Conservation (phyloP, 2,329 filamentous ascomycete species). For the Neodidymelliopsis sp. region DNA sequence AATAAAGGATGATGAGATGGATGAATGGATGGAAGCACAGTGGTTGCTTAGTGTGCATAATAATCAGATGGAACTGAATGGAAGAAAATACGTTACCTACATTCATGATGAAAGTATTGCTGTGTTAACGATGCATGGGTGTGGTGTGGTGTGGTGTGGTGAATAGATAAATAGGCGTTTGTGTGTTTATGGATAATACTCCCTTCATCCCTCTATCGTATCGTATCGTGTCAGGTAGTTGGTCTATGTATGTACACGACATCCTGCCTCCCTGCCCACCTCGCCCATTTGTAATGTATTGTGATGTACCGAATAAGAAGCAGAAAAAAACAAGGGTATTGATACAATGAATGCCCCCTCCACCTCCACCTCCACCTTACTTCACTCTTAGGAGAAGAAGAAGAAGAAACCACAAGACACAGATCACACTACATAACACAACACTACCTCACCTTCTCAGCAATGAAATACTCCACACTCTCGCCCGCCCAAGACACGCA, state of each 20-base stretch:
- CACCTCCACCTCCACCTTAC: no score
- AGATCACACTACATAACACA: not conserved
- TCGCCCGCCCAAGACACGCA: conserved; percentile 90
- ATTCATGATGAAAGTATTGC: no score
- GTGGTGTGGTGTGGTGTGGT: not conserved
- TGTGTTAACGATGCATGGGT: not conserved
- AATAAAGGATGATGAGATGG: no score
- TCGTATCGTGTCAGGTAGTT: no score
- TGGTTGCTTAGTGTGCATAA: no score
- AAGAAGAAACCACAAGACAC: not conserved
- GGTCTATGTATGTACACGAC: not conserved
- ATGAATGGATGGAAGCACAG: no score
- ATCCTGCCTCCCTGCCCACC: no score
- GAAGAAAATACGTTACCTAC: no score
- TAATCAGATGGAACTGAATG: no score
- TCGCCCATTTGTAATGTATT: no score
- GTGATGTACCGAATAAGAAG: not conserved
- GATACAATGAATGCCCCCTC: no score
- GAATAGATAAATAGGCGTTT: not conserved
- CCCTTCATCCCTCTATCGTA: not conserved
- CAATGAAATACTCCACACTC: conserved; percentile 86
- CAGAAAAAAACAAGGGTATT: not conserved
- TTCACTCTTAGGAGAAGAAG: no score
- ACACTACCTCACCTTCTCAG: conserved; percentile 58
- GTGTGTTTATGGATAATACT: not conserved